Base-by-base conservation (phyloP, 306 rosid genomes). In the Erythrophleum fordii region DNA sequence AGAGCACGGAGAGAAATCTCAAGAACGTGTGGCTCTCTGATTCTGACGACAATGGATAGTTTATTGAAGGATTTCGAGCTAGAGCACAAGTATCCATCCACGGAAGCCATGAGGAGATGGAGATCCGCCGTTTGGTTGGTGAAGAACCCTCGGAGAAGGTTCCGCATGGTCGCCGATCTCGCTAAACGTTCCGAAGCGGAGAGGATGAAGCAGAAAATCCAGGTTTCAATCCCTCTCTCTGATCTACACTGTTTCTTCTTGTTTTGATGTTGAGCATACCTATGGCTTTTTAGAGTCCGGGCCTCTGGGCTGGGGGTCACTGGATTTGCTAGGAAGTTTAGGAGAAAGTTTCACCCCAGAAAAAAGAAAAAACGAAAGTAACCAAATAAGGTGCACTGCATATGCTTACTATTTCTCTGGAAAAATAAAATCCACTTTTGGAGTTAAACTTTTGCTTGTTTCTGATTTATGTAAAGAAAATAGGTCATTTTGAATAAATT, bases 141-240 rank as follows among this genome's bases (percentile, higher is more conserved):
- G 77, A 93, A 83, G 60, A 95, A 95, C 78, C 98, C 26, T 25
- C 83, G 92, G 42, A 80, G 99, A 14, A 82, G 99, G 70, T 95
- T 91, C 66, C 99, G 99, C 1, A 76, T 60, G 53, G 90, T 89
- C 76, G 94, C 98, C 69, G 96, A 93, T 89, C 94, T 93, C n/a
- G 93, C 16, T 6, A 91, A 95, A 73, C 99, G 95, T 18, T 23
- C 29, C n/a, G 85, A 83, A 85, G 97, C 84, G 2, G 89, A 88
- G 56, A 83, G 76, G 77, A 89, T 89, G 73, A 90, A 83, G 86
- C 85, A 17, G 51, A 83, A 83, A 79, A 93, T 91, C 86, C 86
- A 88, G 98, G 99, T 94, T 53, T 22, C 16, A 11, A 4, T 69
- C 16, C 22, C 2, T 3, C 8, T 68, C 5, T 4, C 11, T 23